Percentiles rank a stretch among this genome's conserved stretches.
phyloP scores from a whole-genome alignment of 805 yeast species.

The Sporopachydermia lactativora region DNA sequence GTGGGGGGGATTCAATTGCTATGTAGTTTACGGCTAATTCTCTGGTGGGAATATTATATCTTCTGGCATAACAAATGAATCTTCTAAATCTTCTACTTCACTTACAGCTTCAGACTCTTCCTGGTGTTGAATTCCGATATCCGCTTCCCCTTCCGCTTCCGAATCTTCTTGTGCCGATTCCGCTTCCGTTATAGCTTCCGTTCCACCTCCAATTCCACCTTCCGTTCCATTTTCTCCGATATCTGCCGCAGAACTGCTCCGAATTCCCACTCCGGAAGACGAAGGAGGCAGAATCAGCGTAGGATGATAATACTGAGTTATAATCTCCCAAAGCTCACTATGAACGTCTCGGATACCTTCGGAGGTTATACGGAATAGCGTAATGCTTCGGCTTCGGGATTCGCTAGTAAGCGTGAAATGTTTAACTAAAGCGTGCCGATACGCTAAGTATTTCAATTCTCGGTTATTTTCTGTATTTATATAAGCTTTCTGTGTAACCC shows the following conservation, averaged over 20 bases:
- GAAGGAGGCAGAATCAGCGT: neutral
- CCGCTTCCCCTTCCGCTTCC: neutral
- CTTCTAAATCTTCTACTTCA: constrained; percentile 1
- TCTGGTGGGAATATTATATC: neutral
- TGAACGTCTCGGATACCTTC: neutral
- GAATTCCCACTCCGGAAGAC: neutral
- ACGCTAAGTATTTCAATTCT: neutral
- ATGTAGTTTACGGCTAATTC: no score
- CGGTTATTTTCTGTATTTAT: neutral
- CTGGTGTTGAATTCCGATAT: neutral
- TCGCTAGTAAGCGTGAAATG: neutral
- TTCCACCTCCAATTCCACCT: neutral
- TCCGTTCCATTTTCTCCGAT: neutral
- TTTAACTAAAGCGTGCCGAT: neutral
- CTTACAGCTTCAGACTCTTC: neutral
- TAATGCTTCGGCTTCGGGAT: neutral
- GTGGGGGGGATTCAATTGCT: no score
- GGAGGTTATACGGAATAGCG: neutral
- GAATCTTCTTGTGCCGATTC: neutral
- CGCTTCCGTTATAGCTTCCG: neutral
- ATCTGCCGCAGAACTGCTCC: no score
- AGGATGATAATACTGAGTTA: neutral
- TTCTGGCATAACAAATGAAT: neutral
- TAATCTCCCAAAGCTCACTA: neutral
- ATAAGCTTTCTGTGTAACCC: neutral